Base-by-base conservation (phyloP, 306 rosid genomes). In the Fragaria iinumae region DNA sequence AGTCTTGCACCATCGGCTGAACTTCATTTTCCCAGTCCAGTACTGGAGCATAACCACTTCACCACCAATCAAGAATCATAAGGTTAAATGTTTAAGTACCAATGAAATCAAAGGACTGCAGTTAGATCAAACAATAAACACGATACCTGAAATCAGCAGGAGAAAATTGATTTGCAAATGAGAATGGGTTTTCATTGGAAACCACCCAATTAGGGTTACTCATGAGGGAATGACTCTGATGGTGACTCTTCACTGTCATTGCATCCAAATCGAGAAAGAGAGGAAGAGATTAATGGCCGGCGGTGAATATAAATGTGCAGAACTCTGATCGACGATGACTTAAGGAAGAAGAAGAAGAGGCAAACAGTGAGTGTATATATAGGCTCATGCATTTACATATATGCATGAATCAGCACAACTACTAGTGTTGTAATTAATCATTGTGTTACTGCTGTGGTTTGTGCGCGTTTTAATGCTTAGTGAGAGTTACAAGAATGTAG, bases 111-210 rank as follows among this genome's bases (percentile, higher is more conserved):
- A 1, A 36, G 44, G 44, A 16, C 69, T 38, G 17, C 0, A 67
- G 72, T 23, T 8, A 48, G 43, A 65, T 48, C 1, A 55, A n/a
- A 25, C 13, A 47, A 1, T 12, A 39, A 53, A 2, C 23, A 6
- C 12, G 12, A 29, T 48, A 88, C 91, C 89, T 78, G 82, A 76
- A 68, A 67, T 74, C 83, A 2, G 86, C 70, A 71, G 87, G 69
- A 39, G 77, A 39, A 36, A 43, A 76, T 13, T 82, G 83, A 29
- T 13, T 64, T 0, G 84, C 11, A n/a, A 60, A 68, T 32, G 77
- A 73, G 74, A 78, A 79, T 7, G 85, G 84, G 0, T 73, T 73
- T 76, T 89, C 91, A 49, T 67, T 73, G 32, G 84, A 34, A 43
- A 11, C 53, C 49, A 14, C 29, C 80, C 76, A 83, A 73, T 16